Percentiles rank a stretch among this genome's conserved stretches.
Conservation (phyloP, 305 asterid species). For the Petunia hybrid region DNA sequence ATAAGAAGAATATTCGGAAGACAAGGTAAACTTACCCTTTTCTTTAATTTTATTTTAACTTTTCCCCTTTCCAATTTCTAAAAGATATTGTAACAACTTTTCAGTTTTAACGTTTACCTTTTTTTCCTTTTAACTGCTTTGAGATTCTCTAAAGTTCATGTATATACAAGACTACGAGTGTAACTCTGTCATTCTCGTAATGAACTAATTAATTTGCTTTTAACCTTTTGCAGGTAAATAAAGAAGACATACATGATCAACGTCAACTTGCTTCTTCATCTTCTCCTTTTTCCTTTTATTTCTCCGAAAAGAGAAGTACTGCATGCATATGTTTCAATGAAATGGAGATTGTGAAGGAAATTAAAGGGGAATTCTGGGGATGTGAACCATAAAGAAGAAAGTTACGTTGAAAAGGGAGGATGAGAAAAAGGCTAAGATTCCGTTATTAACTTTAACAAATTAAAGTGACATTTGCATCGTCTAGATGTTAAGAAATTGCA, state of each 20-base stretch:
- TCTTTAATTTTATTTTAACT: background rate
- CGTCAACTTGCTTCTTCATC: constrained; percentile 33
- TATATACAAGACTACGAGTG: background rate
- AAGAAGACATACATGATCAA: constrained; percentile 37
- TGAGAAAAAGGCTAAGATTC: constrained; percentile 33
- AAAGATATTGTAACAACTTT: background rate
- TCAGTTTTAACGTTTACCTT: background rate
- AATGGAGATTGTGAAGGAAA: constrained; percentile 25
- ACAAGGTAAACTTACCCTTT: constrained; percentile 46
- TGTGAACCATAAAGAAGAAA: constrained; percentile 12
- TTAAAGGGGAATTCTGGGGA: background rate
- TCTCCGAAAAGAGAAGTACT: background rate
- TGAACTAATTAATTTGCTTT: background rate
- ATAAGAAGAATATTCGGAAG: constrained; percentile 59
- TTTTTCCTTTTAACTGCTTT: background rate
- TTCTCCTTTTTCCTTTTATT: background rate
- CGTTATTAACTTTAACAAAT: constrained; percentile 33
- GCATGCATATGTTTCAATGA: constrained; percentile 22
- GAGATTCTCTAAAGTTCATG: background rate
- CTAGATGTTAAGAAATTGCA: background rate
- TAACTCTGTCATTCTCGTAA: background rate
- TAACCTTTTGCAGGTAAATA: constrained; percentile 61
- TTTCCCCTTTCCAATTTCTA: background rate
- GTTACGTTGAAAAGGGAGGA: constrained; percentile 1
- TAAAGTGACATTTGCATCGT: background rate